phyloP scores from a whole-genome alignment of 2,329 filamentous ascomycete genomes.

The Colletotrichum lini region DNA sequence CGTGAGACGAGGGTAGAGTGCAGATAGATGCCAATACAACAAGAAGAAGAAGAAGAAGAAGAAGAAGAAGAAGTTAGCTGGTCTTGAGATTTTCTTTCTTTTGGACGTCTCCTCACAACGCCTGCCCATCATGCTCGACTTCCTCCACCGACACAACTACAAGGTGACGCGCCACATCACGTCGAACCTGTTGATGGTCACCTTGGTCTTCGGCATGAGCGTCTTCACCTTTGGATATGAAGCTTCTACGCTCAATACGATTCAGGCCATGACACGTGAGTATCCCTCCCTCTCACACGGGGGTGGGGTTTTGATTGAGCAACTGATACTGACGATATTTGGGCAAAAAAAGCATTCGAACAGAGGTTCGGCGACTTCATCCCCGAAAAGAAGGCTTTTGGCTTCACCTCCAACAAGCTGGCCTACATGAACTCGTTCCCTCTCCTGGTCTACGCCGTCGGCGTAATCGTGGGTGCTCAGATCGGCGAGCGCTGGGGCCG shows the following conservation, averaged over 20 bases:
- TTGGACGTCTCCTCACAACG: constrained; percentile 32
- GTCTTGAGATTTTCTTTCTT: constrained; percentile 31
- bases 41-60: background rate
- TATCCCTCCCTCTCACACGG: background rate
- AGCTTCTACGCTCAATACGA: constrained; percentile 43
- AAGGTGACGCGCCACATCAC: constrained; percentile 43
- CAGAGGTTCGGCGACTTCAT: constrained; percentile 42
- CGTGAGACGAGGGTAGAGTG: constrained; percentile 1
- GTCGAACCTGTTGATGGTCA: constrained; percentile 42
- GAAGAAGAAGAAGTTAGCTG: constrained; percentile 24
- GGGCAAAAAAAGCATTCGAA: constrained; percentile 35
- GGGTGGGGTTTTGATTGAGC: no score
- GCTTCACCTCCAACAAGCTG: constrained; percentile 42
- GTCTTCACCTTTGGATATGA: constrained; percentile 46
- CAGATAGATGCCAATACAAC: constrained; percentile 22
- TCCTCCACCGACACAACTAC: constrained; percentile 42
- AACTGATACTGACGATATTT: background rate
- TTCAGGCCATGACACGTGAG: constrained; percentile 45
- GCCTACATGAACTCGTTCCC: constrained; percentile 46
- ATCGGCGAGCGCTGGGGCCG: constrained; percentile 44
- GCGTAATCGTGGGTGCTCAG: constrained; percentile 39
- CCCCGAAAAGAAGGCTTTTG: constrained; percentile 31
- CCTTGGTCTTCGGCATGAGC: constrained; percentile 43
- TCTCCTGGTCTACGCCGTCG: constrained; percentile 42
- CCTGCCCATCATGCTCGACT: constrained; percentile 38